These are phyloP conservation scores for Beauveria scarabaeidicola DNA, from an alignment of 2,329 filamentous ascomycete genomes.

Conservation along the genomic window DNA sequence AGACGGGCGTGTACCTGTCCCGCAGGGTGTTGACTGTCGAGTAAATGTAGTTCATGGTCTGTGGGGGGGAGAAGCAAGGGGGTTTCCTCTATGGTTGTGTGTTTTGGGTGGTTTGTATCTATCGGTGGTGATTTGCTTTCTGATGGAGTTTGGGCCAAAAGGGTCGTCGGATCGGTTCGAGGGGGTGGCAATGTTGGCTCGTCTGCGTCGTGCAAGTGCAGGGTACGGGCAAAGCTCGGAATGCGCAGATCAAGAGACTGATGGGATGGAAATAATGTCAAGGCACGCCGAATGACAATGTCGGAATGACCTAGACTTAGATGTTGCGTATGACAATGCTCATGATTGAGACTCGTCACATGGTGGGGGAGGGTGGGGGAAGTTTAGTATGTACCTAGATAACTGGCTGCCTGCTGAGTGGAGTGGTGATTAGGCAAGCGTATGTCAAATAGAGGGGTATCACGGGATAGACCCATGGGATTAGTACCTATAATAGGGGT, in stretches of 20 bases:
- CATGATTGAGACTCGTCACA: slow-evolving; percentile 4
- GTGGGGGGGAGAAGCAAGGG: slow-evolving; percentile 15
- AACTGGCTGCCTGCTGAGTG: neutral
- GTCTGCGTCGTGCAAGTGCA: neutral
- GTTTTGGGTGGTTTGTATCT: neutral
- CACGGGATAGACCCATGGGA: too few relatives aligned
- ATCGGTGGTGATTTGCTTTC: neutral
- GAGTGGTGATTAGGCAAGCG: too few relatives aligned
- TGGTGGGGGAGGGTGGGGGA: slow-evolving; percentile 5
- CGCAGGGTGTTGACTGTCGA: slow-evolving; percentile 87
- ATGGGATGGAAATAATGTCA: neutral
- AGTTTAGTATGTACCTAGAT: too few relatives aligned
- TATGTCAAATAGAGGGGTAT: too few relatives aligned
- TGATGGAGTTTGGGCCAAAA: neutral
- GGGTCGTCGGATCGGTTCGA: neutral
- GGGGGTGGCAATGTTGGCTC: neutral
- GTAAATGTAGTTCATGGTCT: slow-evolving; percentile 78
- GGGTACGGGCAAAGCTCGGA: neutral
- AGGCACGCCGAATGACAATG: neutral
- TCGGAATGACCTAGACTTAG: neutral
- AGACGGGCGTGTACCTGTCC: slow-evolving; percentile 83
- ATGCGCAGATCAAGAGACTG: neutral
- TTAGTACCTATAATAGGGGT: too few relatives aligned
- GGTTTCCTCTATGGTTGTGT: neutral
- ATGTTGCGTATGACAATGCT: neutral